A percentile compares a stretch with the other conserved stretches of the same genome.
Conservation (phyloP, 2,329 filamentous ascomycete species). For the Daldinia sp. region DNA sequence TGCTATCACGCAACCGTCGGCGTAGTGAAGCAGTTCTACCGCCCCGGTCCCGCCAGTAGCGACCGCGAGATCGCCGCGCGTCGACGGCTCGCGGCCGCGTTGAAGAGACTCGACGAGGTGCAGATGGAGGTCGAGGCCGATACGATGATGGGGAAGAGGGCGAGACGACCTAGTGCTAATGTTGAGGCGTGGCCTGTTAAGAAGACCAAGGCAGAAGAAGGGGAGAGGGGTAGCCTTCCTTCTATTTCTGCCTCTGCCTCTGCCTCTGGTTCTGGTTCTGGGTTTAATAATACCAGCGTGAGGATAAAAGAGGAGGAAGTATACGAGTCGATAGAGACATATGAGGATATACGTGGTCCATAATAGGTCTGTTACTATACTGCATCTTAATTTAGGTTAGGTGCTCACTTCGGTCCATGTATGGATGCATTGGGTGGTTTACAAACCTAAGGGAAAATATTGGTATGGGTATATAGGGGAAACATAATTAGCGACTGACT, state of each 20-base stretch:
- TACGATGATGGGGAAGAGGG: constrained; percentile 48
- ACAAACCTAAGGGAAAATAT: background rate
- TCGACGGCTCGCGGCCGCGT: constrained; percentile 61
- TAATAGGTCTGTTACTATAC: background rate
- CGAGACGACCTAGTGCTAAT: constrained; percentile 55
- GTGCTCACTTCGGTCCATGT: background rate
- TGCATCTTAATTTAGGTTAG: too few species aligned
- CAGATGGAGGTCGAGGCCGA: constrained; percentile 49
- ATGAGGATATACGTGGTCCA: background rate
- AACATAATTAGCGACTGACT: background rate
- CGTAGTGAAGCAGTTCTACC: constrained; percentile 68
- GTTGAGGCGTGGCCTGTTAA: constrained; percentile 61
- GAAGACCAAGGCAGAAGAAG: constrained; percentile 51
- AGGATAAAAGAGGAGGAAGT: background rate
- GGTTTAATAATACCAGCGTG: background rate
- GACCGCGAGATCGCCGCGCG: constrained; percentile 65
- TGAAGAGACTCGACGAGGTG: constrained; percentile 58
- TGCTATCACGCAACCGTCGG: constrained; percentile 67
- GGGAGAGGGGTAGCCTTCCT: too few species aligned
- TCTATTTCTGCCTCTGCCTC: too few species aligned
- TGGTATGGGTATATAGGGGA: background rate
- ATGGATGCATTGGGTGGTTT: background rate
- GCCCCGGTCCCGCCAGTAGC: constrained; percentile 61
- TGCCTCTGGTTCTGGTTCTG: background rate
- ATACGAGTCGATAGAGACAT: background rate